Evolutionary conservation across 345 rosid species (phyloP), one percentile per base, ranked within the genome.

Genomic region (Arabidopsis suecica): DNA sequence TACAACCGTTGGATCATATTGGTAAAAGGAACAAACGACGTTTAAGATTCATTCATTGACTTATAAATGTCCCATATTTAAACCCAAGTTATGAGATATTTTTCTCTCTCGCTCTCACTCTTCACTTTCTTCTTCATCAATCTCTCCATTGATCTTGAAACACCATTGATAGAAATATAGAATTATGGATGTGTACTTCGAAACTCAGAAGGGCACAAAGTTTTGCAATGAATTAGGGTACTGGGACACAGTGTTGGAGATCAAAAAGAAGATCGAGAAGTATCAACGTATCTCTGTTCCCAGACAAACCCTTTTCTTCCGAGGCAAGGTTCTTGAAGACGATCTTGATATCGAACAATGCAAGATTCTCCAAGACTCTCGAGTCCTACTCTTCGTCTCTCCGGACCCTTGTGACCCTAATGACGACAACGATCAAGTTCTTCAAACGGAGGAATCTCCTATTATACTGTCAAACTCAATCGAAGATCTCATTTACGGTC

Each of bases 201-300:
- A 83, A 25, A 78, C 73, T 36, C 3, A 7, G 0, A 36, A 8
- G 82, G 89, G 7, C 4, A 2, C 2, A 34, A 7, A 13, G 13
- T 58, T 58, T 79, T 42, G 82, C 61, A 84, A 88, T 54, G 91
- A 87, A 83, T 59, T 91, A 25, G 83, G 85, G 48, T 85, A 32
- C 78, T 79, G 73, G 12, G 96, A 90, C 50, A 85, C 89, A 1
- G 82, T 94, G 40, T 78, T 82, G 0, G 86, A 80, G 50, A 88
- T 91, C 83, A 91, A 91, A 76, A 81, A 83, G 50, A 87, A 88
- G 73, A 80, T 91, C n/a, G 81, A 83, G 6, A 87, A 83, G 65
- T 84, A 79, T 83, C 89, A 82, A 18, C 75, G 80, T 6, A 81
- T 88, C 3, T 86, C 91, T 23, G 36, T 85, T 4, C 44, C 72